These are phyloP conservation scores for Zhuliangozyma blackwelliae DNA, from an alignment of 1,139 yeast genomes.

Conservation along the genomic window DNA sequence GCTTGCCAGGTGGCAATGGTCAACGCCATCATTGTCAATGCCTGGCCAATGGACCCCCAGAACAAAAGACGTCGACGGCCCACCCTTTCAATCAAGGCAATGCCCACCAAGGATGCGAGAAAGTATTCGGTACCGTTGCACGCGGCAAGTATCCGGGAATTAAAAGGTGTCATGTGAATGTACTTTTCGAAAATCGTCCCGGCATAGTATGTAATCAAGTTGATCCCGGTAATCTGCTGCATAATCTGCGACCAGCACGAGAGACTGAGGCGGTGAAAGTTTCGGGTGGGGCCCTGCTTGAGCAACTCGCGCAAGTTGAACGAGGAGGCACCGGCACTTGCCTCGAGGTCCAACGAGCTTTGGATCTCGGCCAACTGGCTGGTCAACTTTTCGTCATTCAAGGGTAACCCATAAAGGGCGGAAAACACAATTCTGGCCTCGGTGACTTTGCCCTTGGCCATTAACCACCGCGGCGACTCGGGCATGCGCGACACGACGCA, in stretches of 20 bases:
- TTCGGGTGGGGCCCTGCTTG: slow-evolving; percentile 37
- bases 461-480: slow-evolving; percentile 50
- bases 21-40: slow-evolving; percentile 28
- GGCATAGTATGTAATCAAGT: slow-evolving; percentile 29
- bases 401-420: slow-evolving; percentile 36
- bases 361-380: slow-evolving; percentile 30
- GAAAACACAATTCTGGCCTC: slow-evolving; percentile 50
- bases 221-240: slow-evolving; percentile 37
- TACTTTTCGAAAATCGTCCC: slow-evolving; percentile 42
- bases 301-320: slow-evolving; percentile 24
- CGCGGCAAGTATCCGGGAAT: slow-evolving; percentile 34
- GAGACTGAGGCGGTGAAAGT: slow-evolving; percentile 44
- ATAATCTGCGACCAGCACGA: slow-evolving; percentile 45
- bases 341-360: slow-evolving; percentile 25
- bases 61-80: slow-evolving; percentile 53
- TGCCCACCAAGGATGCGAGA: slow-evolving; percentile 42
- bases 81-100: slow-evolving; percentile 43
- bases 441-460: slow-evolving; percentile 32
- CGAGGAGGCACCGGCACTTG: slow-evolving; percentile 17
- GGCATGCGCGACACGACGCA: slow-evolving; percentile 34
- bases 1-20: slow-evolving; percentile 28
- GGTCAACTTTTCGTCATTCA: slow-evolving; percentile 19
- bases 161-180: slow-evolving; percentile 35
- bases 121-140: slow-evolving; percentile 35
- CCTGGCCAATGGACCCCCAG: slow-evolving; percentile 51